phyloP scores from a whole-genome alignment of 192 early-diverging fungal species.

The Coemansia sp. region DNA sequence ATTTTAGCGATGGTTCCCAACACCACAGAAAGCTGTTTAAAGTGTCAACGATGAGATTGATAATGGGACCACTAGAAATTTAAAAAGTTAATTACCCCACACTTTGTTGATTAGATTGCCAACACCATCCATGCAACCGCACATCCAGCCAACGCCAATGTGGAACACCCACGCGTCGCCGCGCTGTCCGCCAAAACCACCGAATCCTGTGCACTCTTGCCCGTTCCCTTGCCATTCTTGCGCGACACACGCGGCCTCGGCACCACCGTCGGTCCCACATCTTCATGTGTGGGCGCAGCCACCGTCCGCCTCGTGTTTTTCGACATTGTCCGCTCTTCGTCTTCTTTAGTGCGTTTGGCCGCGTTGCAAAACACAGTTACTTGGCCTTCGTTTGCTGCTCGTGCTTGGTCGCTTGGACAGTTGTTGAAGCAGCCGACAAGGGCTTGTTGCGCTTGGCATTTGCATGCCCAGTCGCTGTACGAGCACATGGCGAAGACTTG shows the following conservation, averaged over 20 bases:
- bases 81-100: no score
- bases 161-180: background rate
- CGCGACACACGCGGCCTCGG: background rate
- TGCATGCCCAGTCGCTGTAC: constrained; percentile 55
- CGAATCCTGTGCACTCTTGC: background rate
- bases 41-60: background rate
- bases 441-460: constrained; percentile 48
- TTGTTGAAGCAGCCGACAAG: constrained; percentile 47
- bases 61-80: background rate
- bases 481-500: constrained; percentile 34
- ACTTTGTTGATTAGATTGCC: background rate
- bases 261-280: background rate
- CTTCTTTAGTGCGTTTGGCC: constrained; percentile 22
- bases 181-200: background rate
- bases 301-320: background rate
- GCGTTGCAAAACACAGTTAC: constrained; percentile 48
- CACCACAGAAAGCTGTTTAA: background rate
- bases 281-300: background rate
- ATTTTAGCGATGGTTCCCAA: background rate
- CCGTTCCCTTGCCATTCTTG: background rate
- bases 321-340: constrained; percentile 16
- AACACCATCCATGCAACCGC: constrained; percentile 1
- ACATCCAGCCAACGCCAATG: background rate
- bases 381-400: constrained; percentile 36
- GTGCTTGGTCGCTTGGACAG: constrained; percentile 38